Evolutionary conservation across 2,329 filamentous ascomycete species (phyloP), one percentile per base, ranked within the genome.

Genomic region (Sclerotinia sclerotiorum): DNA sequence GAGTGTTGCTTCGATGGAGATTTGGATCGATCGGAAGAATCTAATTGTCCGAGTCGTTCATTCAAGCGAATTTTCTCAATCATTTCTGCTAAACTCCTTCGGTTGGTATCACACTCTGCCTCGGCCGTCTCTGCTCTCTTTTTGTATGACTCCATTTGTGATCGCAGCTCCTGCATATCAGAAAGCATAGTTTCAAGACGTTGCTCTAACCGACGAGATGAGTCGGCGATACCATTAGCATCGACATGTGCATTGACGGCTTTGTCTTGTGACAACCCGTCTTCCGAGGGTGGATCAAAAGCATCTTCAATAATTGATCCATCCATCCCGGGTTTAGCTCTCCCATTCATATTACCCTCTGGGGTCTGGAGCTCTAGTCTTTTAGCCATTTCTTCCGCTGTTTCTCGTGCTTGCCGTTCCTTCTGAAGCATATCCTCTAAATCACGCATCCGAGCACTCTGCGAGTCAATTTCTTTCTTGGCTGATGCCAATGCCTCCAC

Each of bases 401-500:
- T 84, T 75, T 96, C 90, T 68, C 95, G 87, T 39, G 94, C 94
- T 72, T 88, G 85, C 35, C 93, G 87, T 79, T 99, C 95, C 76
- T 90, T 88, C 62, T 85, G 87, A 55, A 98, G 82, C 80, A 92
- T 84, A 69, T 87, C 85, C 77, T 98, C 94, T 17, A 98, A 82
- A 74, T 94, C 90, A 73, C 89, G 90, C 78, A 98, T 88, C 42
- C 91, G 88, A 54, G 88, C 84, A 63, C 87, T 88, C 77, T 97
- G 93, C n/a, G 84, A 86, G 75, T 96, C 93, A 54, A 97, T 87
- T 77, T 97, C 94, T 74, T 90, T 90, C 80, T 92, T 96, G 13
- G 94, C 91, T 69, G 87, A 88, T 66, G 90, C 91, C 55, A 99
- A 82, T 27, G 92, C 92, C 74, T 97, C 93, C 8, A 93, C 92